Conservation (phyloP, 768 basidiomycete species). For the Gelatoporia subvermispora region DNA sequence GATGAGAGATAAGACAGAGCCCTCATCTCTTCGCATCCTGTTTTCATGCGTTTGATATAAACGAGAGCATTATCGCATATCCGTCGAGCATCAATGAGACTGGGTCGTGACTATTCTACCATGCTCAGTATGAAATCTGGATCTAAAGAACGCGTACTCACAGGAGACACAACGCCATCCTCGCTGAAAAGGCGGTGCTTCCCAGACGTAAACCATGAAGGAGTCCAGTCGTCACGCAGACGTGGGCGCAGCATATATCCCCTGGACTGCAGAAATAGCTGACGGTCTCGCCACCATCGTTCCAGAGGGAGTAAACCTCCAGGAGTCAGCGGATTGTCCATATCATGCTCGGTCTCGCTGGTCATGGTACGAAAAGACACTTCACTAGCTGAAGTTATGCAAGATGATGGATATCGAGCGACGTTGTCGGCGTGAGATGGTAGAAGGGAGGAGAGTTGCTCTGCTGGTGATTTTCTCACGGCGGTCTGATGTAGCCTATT, state of each 20-base stretch:
- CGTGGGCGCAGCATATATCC: constrained; percentile 12
- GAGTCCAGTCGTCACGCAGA: constrained; percentile 12
- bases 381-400: too few relatives aligned
- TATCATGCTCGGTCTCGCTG: too few relatives aligned
- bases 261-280: not conserved
- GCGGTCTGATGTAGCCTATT: too few relatives aligned
- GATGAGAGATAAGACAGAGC: not conserved
- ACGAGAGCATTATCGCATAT: not conserved
- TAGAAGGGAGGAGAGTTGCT: too few relatives aligned
- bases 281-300: constrained; percentile 10
- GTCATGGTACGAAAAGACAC: too few relatives aligned
- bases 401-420: too few relatives aligned
- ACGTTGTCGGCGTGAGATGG: too few relatives aligned
- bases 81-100: constrained; percentile 14
- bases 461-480: too few relatives aligned
- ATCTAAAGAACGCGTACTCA: not conserved
- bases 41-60: constrained; percentile 7
- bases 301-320: constrained; percentile 1
- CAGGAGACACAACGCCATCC: constrained; percentile 6
- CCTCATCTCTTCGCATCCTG: constrained; percentile 3
- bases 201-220: constrained; percentile 15
- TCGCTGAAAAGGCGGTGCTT: constrained; percentile 9
- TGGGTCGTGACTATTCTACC: not conserved
- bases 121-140: not conserved
- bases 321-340: too few relatives aligned